Evolutionary conservation across 306 rosid species (phyloP), one percentile per base, ranked within the genome.

Genomic region (Vicia faba): DNA sequence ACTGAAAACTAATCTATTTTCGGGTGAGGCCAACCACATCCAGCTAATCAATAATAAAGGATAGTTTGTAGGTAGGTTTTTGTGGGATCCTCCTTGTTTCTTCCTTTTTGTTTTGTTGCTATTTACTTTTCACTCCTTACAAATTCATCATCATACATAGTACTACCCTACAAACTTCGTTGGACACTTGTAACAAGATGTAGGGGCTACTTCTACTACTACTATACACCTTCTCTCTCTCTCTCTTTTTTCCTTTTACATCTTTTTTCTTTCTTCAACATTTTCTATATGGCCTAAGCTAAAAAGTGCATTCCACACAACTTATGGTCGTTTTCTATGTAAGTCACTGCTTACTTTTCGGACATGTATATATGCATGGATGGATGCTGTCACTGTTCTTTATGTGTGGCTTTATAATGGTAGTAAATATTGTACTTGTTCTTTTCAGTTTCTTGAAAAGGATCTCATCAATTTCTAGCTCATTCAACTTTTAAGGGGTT

Each of bases 61-160:
- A 19, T 68, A 50, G 53, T 8, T 55, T 4, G 20, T 36, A 39
- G 73, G 58, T 71, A 57, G 70, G 68, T 66, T 46, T 60, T 13
- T 13, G 14, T 26, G 12, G 61, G 61, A 13, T 63, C 31, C 29
- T 69, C 53, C 23, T 38, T 56, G 43, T 45, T 64, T 65, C 73
- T 65, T 68, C 76, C 64, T 61, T 69, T 76, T 62, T 68, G 75
- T 80, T 76, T 71, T 62, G 51, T 48, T 76, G 63, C 49, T 54
- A 11, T 14, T 60, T 19, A 57, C 60, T 4, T 26, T n/a, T 5
- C 53, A 13, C 31, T 63, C 71, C 60, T 74, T 44, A 38, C 46
- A 15, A 26, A 20, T 57, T 53, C 18, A 9, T 31, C 36, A 31
- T 31, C 28, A 25, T 25, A 25, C 3, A 60, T 33, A n/a, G n/a